Evolutionary conservation across 352 stramenopile genomes (phyloP).

Genomic region (Pythium scleroteichum): DNA sequence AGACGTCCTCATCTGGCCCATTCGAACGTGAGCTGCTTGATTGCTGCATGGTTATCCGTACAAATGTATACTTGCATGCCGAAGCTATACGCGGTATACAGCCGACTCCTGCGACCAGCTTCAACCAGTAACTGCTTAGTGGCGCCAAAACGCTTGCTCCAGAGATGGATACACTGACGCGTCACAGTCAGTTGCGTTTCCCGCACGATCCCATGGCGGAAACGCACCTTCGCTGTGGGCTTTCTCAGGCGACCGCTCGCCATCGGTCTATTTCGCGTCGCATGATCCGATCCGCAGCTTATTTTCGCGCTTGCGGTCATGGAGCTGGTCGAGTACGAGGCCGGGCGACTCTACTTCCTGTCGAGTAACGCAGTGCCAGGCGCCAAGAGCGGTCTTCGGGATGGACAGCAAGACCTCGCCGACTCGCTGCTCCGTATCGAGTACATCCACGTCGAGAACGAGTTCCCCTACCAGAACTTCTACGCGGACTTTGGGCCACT

Average conservation of each 20-base stretch:
- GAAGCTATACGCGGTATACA: neutral
- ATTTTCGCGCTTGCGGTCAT: slow-evolving; percentile 1
- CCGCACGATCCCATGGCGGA: slow-evolving; percentile 7
- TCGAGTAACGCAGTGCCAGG: slow-evolving; percentile 17
- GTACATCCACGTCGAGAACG: slow-evolving; percentile 32
- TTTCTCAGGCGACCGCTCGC: slow-evolving; percentile 4
- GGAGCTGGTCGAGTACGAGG: slow-evolving; percentile 38
- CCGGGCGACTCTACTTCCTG: slow-evolving; percentile 37
- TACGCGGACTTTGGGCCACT: slow-evolving; percentile 96
- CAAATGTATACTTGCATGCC: slow-evolving; percentile 1
- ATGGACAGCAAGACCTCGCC: neutral
- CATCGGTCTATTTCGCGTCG: neutral
- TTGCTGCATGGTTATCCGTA: neutral
- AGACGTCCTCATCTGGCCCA: neutral
- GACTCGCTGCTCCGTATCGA: slow-evolving; percentile 7
- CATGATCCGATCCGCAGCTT: neutral
- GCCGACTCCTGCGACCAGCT: neutral
- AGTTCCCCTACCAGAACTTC: slow-evolving; percentile 93
- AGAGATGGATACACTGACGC: slow-evolving; percentile 7
- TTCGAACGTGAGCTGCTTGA: slow-evolving; percentile 10
- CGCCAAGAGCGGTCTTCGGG: neutral
- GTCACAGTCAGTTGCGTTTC: neutral
- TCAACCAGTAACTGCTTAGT: slow-evolving; percentile 6
- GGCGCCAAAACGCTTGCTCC: neutral
- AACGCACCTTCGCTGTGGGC: neutral